Conservation (phyloP, 208 protist genomes). For the Herpetomonas samuelpessoai region DNA sequence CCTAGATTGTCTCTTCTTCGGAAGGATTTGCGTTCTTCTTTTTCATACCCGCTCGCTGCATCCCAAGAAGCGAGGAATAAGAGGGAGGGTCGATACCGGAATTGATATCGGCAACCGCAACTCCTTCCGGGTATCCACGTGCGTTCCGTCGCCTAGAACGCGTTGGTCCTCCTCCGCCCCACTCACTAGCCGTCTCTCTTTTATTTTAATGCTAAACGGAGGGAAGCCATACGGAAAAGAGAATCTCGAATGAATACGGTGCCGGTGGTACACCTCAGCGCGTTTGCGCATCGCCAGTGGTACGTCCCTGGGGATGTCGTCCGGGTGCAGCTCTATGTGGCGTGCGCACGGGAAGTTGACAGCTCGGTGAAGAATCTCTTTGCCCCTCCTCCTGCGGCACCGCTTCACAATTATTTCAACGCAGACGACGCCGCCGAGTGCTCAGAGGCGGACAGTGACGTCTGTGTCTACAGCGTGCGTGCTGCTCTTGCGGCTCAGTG, state of each 20-base stretch:
- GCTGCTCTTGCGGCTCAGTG: conserved; percentile 23
- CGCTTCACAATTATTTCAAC: conserved; percentile 36
- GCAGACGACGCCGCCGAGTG: conserved; percentile 18
- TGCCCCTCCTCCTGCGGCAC: conserved; percentile 6
- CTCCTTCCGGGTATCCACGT: too few species aligned
- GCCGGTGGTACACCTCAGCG: conserved; percentile 8
- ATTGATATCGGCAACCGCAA: too few species aligned
- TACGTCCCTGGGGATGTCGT: conserved; percentile 66
- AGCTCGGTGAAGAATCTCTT: conserved; percentile 14
- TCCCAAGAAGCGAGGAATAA: too few species aligned
- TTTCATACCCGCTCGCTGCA: too few species aligned
- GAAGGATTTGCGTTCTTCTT: too few species aligned
- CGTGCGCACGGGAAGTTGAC: conserved; percentile 25
- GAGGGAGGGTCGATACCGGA: too few species aligned
- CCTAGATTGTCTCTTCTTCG: too few species aligned
- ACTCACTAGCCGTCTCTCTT: too few species aligned
- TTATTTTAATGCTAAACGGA: too few species aligned
- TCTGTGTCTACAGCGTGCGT: conserved; percentile 24
- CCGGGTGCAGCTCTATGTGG: conserved; percentile 27
- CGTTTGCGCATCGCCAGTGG: conserved; percentile 47
- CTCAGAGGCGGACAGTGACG: conserved; percentile 17
- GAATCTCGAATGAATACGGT: conserved; percentile 1
- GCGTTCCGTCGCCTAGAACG: too few species aligned
- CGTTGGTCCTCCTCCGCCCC: too few species aligned
- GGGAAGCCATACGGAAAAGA: too few species aligned